phyloP scores from a whole-genome alignment of 305 asterid genomes.

The Fraxinus angustifolia region DNA sequence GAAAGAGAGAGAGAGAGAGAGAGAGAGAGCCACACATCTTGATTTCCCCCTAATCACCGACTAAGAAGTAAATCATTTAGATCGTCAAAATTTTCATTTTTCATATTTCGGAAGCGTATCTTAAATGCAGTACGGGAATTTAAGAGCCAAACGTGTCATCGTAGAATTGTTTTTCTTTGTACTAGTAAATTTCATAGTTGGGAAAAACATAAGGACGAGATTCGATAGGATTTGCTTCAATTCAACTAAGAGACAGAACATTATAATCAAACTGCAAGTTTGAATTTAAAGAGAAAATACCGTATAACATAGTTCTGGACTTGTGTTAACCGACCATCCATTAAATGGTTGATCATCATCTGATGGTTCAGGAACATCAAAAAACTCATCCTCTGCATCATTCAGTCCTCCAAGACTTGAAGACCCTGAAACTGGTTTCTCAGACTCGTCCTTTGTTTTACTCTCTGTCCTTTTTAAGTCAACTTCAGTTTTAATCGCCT shows the following conservation, averaged over 20 bases:
- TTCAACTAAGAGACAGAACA: background rate
- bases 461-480: conserved; percentile 12
- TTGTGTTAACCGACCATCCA: conserved; percentile 26
- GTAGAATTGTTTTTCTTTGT: background rate
- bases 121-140: background rate
- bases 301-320: conserved; percentile 29
- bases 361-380: conserved; percentile 40
- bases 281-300: conserved; percentile 16
- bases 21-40: background rate
- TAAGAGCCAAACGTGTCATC: background rate
- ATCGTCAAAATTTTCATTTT: background rate
- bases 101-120: background rate
- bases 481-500: conserved; percentile 30
- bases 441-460: conserved; percentile 16
- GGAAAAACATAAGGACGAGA: background rate
- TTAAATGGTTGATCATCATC: conserved; percentile 30
- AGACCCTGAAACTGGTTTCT: conserved; percentile 19
- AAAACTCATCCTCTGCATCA: conserved; percentile 46
- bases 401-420: conserved; percentile 36
- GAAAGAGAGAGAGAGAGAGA: too few relatives aligned
- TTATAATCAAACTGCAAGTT: background rate
- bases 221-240: background rate
- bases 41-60: background rate
- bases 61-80: background rate
- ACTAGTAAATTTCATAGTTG: background rate